Percentiles rank a stretch among this genome's conserved stretches.
phyloP scores from a whole-genome alignment of 257 asterid species.

The Solanum arcanum region DNA sequence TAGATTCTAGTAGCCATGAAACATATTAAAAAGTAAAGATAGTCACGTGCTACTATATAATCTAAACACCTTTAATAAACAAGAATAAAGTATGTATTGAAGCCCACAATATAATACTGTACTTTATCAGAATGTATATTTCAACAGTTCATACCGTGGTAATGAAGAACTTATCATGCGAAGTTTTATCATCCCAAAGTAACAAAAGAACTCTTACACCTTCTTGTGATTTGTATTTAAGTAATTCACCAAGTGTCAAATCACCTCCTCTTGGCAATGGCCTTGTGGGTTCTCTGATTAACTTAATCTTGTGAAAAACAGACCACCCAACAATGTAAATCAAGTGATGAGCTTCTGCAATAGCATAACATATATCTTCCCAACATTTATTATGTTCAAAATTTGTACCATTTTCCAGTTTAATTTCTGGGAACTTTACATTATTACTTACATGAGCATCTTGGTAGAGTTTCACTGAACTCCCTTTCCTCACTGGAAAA shows the following conservation, averaged over 20 bases:
- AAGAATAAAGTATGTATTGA: background rate
- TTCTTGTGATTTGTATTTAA: conserved; percentile 87
- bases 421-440: conserved; percentile 34
- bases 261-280: conserved; percentile 84
- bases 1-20: background rate
- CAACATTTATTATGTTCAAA: conserved; percentile 51
- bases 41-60: background rate
- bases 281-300: conserved; percentile 67
- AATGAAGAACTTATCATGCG: conserved; percentile 54
- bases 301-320: conserved; percentile 57
- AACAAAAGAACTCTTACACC: conserved; percentile 83
- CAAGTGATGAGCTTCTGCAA: conserved; percentile 87
- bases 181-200: conserved; percentile 93
- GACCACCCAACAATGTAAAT: conserved; percentile 90
- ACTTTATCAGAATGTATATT: background rate
- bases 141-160: conserved; percentile 43
- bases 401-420: conserved; percentile 43
- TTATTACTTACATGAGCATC: conserved; percentile 56
- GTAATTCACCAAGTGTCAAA: conserved; percentile 72
- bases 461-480: conserved; percentile 61
- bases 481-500: conserved; percentile 72
- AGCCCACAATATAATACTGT: background rate
- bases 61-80: background rate
- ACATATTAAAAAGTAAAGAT: background rate
- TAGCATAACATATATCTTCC: conserved; percentile 86